Conservation (phyloP, 179 eudicot species). For the Gypsophila paniculata region DNA sequence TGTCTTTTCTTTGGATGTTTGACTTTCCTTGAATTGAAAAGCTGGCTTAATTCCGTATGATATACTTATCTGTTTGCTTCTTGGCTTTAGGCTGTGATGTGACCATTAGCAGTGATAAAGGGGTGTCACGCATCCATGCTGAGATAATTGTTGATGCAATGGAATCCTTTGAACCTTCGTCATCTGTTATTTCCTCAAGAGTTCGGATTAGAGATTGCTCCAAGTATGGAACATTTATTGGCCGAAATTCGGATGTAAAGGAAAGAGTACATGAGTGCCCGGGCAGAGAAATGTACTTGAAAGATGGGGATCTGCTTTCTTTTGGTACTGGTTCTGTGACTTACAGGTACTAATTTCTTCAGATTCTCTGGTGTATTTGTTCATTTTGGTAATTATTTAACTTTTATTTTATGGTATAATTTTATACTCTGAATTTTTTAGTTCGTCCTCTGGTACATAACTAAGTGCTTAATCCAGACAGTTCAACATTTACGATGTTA, state of each 20-base stretch:
- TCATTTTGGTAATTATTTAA: background rate
- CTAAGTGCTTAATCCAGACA: background rate
- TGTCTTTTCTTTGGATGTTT: background rate
- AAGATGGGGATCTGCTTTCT: slow-evolving; percentile 72
- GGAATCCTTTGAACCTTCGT: slow-evolving; percentile 41
- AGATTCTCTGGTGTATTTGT: background rate
- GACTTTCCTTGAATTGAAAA: background rate
- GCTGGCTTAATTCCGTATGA: background rate
- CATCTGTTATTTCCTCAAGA: slow-evolving; percentile 37
- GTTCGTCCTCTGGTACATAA: background rate
- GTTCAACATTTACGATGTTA: background rate
- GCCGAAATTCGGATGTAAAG: slow-evolving; percentile 36
- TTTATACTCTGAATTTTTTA: background rate
- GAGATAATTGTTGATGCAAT: slow-evolving; percentile 72
- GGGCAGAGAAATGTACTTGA: slow-evolving; percentile 51
- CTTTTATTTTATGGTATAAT: background rate
- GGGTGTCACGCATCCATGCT: slow-evolving; percentile 91
- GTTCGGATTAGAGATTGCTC: slow-evolving; percentile 83
- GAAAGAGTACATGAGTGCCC: slow-evolving; percentile 80
- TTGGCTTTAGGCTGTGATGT: slow-evolving; percentile 72
- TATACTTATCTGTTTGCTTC: background rate
- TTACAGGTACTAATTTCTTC: slow-evolving; percentile 55
- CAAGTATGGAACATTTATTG: slow-evolving; percentile 79
- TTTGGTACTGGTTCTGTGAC: slow-evolving; percentile 88
- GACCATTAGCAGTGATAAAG: slow-evolving; percentile 68